Evolutionary conservation across 805 yeast species (phyloP).

Genomic region (Saccharomyces kudriavzevii): DNA sequence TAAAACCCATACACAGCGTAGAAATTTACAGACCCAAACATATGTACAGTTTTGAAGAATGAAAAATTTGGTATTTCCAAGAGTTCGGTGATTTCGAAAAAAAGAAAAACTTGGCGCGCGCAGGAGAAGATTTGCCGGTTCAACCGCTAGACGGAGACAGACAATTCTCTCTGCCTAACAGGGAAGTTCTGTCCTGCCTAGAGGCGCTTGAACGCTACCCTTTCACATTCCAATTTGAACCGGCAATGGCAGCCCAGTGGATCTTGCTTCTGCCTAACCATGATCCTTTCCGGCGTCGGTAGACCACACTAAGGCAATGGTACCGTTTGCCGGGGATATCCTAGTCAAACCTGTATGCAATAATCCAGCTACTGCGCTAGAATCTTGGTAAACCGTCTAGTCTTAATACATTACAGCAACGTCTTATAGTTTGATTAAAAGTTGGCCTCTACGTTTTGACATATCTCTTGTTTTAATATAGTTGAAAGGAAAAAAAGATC

Average conservation of each 20-base stretch:
- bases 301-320: background rate
- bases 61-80: background rate
- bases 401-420: background rate
- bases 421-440: background rate
- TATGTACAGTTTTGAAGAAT: background rate
- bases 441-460: background rate
- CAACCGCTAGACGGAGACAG: background rate
- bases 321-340: background rate
- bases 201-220: background rate
- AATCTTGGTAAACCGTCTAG: background rate
- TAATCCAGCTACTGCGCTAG: background rate
- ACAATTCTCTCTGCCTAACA: background rate
- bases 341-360: background rate
- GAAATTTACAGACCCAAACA: background rate
- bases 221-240: background rate
- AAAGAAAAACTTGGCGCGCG: background rate
- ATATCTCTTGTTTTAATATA: background rate
- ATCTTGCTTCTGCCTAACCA: background rate
- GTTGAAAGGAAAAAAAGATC: slow-evolving; percentile 3
- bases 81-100: background rate
- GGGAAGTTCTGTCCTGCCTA: background rate
- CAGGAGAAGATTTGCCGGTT: background rate
- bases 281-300: background rate
- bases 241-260: background rate
- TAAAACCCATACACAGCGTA: background rate